phyloP scores from a whole-genome alignment of 495 filamentous ascomycete species.

The Gamarada debralockiae region DNA sequence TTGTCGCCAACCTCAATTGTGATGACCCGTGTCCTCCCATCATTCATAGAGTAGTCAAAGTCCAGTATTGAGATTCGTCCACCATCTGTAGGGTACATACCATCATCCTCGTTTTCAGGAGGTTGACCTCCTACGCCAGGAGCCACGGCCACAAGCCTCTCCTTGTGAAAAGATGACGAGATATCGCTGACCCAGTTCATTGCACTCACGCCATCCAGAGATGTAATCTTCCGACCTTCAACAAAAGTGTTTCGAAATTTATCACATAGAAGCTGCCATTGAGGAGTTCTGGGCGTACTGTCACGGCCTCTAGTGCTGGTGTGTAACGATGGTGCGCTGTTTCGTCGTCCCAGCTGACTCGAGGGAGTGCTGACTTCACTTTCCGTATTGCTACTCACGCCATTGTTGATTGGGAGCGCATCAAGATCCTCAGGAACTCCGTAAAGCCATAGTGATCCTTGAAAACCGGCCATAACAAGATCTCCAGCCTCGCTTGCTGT shows the following conservation, averaged over 20 bases:
- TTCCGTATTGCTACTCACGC: constrained; percentile 16
- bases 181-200: constrained; percentile 59
- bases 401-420: constrained; percentile 29
- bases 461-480: constrained; percentile 72
- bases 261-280: constrained; percentile 68
- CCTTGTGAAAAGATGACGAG: constrained; percentile 38
- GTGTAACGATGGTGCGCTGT: constrained; percentile 23
- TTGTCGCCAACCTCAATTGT: constrained; percentile 73
- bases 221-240: constrained; percentile 51
- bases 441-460: constrained; percentile 74
- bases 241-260: constrained; percentile 61
- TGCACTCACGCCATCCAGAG: constrained; percentile 52
- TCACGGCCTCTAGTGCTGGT: constrained; percentile 12
- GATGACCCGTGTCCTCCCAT: constrained; percentile 53
- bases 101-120: constrained; percentile 63
- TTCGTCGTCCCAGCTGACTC: constrained; percentile 20
- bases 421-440: constrained; percentile 74
- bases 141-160: constrained; percentile 70
- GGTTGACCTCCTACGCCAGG: constrained; percentile 63
- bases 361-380: constrained; percentile 29
- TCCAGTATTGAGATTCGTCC: constrained; percentile 76
- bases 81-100: constrained; percentile 73
- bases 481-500: constrained; percentile 64
- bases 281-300: constrained; percentile 40
- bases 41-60: constrained; percentile 56